These are phyloP conservation scores for Geum urbanum DNA, from an alignment of 306 rosid genomes.

Conservation along the genomic window DNA sequence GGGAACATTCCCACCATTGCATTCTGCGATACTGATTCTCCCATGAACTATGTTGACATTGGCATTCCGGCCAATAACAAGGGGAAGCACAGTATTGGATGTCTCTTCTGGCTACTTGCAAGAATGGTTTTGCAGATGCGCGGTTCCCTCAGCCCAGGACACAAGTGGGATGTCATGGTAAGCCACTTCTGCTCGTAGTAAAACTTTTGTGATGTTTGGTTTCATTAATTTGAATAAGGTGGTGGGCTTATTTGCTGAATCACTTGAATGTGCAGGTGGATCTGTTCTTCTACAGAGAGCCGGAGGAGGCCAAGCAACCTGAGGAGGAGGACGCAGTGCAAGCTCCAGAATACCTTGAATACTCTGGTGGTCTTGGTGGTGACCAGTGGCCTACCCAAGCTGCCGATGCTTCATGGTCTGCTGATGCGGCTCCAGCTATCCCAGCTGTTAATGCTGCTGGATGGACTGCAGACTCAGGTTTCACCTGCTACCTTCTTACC, in stretches of 20 bases:
- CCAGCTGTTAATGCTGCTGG: slow-evolving; percentile 24
- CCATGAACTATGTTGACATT: slow-evolving; percentile 81
- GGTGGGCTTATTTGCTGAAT: neutral
- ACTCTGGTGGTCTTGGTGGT: slow-evolving; percentile 20
- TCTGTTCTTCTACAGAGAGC: slow-evolving; percentile 83
- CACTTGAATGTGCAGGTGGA: slow-evolving; percentile 55
- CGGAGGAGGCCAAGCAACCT: slow-evolving; percentile 67
- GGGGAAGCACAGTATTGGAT: slow-evolving; percentile 88
- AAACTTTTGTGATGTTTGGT: neutral
- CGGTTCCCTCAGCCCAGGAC: slow-evolving; percentile 65
- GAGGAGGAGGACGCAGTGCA: slow-evolving; percentile 65
- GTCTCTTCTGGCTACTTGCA: slow-evolving; percentile 87
- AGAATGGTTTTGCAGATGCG: slow-evolving; percentile 95
- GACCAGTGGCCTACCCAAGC: slow-evolving; percentile 46
- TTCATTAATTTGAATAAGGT: neutral
- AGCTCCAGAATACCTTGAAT: slow-evolving; percentile 52
- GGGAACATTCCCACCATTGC: slow-evolving; percentile 95
- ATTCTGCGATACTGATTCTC: slow-evolving; percentile 88
- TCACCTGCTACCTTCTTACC: neutral
- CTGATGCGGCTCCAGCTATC: slow-evolving; percentile 16
- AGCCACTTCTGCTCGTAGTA: neutral
- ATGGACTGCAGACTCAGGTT: slow-evolving; percentile 38
- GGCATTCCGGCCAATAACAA: slow-evolving; percentile 93
- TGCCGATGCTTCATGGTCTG: slow-evolving; percentile 37
- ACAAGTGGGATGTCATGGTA: slow-evolving; percentile 95